Percentiles rank a stretch among this genome's conserved stretches.
Conservation (phyloP, 2,329 filamentous ascomycete genomes). For the Cordyceps farinosa region DNA sequence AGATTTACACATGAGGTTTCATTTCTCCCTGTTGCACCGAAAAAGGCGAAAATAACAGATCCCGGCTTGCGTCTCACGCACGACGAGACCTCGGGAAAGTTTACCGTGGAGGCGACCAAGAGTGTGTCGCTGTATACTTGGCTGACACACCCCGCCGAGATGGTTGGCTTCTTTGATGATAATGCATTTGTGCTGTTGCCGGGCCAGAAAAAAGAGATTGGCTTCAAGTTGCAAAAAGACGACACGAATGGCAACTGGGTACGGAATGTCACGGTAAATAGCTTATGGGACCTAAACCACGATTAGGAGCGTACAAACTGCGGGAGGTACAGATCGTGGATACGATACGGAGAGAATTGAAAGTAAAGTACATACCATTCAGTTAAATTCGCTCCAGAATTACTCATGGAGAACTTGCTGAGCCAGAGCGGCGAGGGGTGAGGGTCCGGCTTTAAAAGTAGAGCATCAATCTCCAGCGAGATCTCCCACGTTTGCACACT, state of each 20-base stretch:
- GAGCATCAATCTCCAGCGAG: no score
- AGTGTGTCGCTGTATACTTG: slow-evolving; percentile 21
- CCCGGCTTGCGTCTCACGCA: slow-evolving; percentile 18
- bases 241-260: slow-evolving; percentile 18
- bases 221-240: slow-evolving; percentile 20
- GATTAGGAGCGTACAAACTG: background rate
- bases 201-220: slow-evolving; percentile 20
- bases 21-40: slow-evolving; percentile 20
- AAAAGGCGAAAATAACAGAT: slow-evolving; percentile 19
- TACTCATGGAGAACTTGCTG: no score
- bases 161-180: slow-evolving; percentile 22
- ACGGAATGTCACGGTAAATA: slow-evolving; percentile 19
- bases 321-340: background rate
- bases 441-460: no score
- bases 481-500: no score
- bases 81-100: slow-evolving; percentile 15
- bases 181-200: slow-evolving; percentile 21
- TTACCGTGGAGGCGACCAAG: slow-evolving; percentile 20
- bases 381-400: no score
- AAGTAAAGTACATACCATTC: no score
- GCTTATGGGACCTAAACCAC: slow-evolving; percentile 20
- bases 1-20: slow-evolving; percentile 18
- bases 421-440: no score
- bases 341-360: no score
- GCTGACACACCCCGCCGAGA: slow-evolving; percentile 20